Evolutionary conservation across 805 yeast species (phyloP).

Genomic region (Lipomyces chichibuensis): DNA sequence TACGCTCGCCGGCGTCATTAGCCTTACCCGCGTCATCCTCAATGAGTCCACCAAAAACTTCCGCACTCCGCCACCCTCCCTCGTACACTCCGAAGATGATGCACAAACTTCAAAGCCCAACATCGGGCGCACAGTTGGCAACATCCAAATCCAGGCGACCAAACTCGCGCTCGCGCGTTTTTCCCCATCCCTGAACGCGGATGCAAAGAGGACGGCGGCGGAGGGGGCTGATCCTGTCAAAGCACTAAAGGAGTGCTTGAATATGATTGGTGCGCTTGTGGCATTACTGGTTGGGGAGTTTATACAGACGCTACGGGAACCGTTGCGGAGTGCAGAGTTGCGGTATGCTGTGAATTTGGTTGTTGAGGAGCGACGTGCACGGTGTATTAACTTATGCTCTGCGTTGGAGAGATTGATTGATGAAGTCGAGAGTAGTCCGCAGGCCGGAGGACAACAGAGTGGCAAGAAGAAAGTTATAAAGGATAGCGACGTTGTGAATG

Average conservation of each 20-base stretch:
- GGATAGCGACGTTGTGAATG: neutral
- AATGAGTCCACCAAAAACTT: neutral
- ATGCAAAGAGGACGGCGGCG: constrained; percentile 12
- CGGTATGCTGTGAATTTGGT: constrained; percentile 11
- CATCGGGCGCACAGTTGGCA: constrained; percentile 20
- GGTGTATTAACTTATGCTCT: constrained; percentile 12
- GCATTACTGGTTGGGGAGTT: constrained; percentile 12
- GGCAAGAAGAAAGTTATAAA: neutral
- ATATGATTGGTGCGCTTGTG: constrained; percentile 13
- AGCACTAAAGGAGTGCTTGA: constrained; percentile 17
- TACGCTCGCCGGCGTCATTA: neutral
- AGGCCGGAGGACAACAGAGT: neutral
- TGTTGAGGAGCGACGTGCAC: constrained; percentile 10
- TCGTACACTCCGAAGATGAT: neutral
- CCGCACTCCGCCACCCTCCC: neutral
- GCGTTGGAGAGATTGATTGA: constrained; percentile 22
- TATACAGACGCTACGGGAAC: neutral
- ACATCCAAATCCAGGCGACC: constrained; percentile 25
- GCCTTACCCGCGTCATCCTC: constrained; percentile 2
- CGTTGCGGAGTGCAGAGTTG: constrained; percentile 1
- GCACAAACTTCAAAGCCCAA: neutral
- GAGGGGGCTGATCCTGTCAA: neutral
- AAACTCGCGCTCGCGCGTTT: constrained; percentile 28
- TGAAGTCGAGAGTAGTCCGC: constrained; percentile 14
- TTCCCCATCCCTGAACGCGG: constrained; percentile 14